Evolutionary conservation across 1,284 basidiomycete species (phyloP).

Genomic region (Laetiporus sulphureus): DNA sequence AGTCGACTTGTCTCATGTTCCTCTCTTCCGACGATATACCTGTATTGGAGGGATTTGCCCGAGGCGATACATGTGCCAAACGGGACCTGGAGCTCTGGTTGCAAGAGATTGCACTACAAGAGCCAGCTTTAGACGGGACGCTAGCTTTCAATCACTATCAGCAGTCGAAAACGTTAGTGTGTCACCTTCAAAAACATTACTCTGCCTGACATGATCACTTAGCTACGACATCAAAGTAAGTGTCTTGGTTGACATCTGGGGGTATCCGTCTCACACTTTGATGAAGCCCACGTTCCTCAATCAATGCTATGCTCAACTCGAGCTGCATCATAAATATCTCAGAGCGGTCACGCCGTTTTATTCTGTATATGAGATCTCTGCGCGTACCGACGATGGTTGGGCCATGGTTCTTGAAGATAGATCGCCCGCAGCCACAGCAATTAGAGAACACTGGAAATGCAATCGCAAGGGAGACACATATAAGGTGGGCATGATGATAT

Average conservation of each 20-base stretch:
- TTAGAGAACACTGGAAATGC: constrained; percentile 30
- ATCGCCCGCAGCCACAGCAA: constrained; percentile 28
- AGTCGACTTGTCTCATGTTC: constrained; percentile 52
- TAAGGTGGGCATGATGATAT: too few species aligned
- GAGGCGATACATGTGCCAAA: constrained; percentile 39
- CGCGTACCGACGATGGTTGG: constrained; percentile 21
- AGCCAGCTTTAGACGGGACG: constrained; percentile 31
- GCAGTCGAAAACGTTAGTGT: constrained; percentile 32
- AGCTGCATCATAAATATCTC: constrained; percentile 39
- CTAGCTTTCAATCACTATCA: constrained; percentile 39
- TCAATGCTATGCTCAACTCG: constrained; percentile 43
- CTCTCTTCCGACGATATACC: constrained; percentile 35
- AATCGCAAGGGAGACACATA: too few species aligned
- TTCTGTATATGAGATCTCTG: constrained; percentile 35
- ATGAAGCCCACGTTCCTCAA: constrained; percentile 36
- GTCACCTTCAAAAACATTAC: background rate
- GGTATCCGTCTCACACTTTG: too few species aligned
- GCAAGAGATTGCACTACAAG: constrained; percentile 32
- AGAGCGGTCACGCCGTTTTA: constrained; percentile 42
- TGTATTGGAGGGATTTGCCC: constrained; percentile 37
- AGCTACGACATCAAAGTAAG: constrained; percentile 36
- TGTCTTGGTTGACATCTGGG: too few species aligned
- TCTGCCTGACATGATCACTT: background rate
- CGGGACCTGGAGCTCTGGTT: constrained; percentile 35
- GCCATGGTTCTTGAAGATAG: constrained; percentile 28